These are phyloP conservation scores for Colletotrichum magnum DNA, from an alignment of 2,329 filamentous ascomycete genomes.

Conservation along the genomic window DNA sequence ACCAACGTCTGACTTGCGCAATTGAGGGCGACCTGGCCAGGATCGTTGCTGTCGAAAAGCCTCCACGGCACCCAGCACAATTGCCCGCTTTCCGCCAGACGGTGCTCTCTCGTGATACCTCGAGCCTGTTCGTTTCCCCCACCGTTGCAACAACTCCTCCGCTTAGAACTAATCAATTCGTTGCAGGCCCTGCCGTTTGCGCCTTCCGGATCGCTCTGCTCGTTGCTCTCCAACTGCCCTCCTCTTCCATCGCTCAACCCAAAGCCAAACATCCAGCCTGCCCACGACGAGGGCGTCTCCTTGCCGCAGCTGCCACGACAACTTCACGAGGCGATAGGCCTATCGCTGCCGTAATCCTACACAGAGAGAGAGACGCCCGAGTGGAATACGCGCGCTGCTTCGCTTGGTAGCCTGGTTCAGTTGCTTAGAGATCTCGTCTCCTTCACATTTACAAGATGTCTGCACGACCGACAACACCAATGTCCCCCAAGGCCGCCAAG, in stretches of 20 bases:
- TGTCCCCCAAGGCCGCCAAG: conserved; percentile 70
- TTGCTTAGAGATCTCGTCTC: not conserved
- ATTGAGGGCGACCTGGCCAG: too few species aligned
- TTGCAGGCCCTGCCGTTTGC: not conserved
- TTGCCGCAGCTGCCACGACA: not conserved
- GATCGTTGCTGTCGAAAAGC: too few species aligned
- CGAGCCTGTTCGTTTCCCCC: too few species aligned
- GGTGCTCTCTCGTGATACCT: too few species aligned
- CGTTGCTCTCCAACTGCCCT: conserved; percentile 14
- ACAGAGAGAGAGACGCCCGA: not conserved
- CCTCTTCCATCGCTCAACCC: conserved; percentile 4
- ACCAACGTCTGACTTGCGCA: too few species aligned
- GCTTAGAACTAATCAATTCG: conserved; percentile 8
- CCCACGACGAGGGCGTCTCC: not conserved
- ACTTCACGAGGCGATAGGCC: not conserved
- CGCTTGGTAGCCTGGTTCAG: not conserved
- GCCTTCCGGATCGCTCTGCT: conserved; percentile 18
- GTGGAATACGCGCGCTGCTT: not conserved
- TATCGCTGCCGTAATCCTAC: not conserved
- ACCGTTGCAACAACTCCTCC: not conserved
- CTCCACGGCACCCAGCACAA: too few species aligned
- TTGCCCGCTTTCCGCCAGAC: too few species aligned
- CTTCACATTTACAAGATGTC: conserved; percentile 53
- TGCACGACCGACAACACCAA: conserved; percentile 62
- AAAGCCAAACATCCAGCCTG: not conserved